phyloP scores from a whole-genome alignment of 2,329 filamentous ascomycete species.

The Curvularia hawaiiensis region DNA sequence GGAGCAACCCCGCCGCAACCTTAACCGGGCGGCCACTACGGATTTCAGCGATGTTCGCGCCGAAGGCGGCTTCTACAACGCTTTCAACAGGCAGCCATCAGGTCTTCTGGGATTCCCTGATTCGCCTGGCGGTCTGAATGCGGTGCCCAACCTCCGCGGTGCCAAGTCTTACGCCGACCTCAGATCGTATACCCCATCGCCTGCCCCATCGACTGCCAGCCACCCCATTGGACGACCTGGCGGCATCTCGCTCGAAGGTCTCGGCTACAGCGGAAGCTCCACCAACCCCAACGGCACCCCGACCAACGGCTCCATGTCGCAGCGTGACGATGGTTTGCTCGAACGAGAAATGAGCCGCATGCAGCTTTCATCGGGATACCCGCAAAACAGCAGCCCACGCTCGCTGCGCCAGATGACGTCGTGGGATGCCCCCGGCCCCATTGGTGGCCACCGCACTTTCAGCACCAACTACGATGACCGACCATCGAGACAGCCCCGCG shows the following conservation, averaged over 20 bases:
- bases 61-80: slow-evolving; percentile 74
- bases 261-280: slow-evolving; percentile 60
- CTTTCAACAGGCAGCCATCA: slow-evolving; percentile 79
- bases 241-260: slow-evolving; percentile 53
- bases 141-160: slow-evolving; percentile 80
- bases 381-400: slow-evolving; percentile 59
- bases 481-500: slow-evolving; percentile 66
- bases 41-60: slow-evolving; percentile 87
- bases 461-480: slow-evolving; percentile 63
- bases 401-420: slow-evolving; percentile 65
- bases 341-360: slow-evolving; percentile 68
- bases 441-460: slow-evolving; percentile 68
- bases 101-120: slow-evolving; percentile 81
- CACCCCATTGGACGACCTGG: slow-evolving; percentile 73
- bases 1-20: slow-evolving; percentile 79
- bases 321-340: slow-evolving; percentile 63
- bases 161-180: slow-evolving; percentile 97
- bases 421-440: slow-evolving; percentile 65
- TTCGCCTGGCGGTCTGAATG: slow-evolving; percentile 69
- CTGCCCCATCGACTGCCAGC: slow-evolving; percentile 85
- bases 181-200: slow-evolving; percentile 92
- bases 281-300: slow-evolving; percentile 71
- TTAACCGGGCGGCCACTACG: slow-evolving; percentile 95
- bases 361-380: slow-evolving; percentile 59
- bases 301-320: slow-evolving; percentile 56